Conservation (phyloP, 2,329 filamentous ascomycete species). For the Tetracladium maxilliforme region DNA sequence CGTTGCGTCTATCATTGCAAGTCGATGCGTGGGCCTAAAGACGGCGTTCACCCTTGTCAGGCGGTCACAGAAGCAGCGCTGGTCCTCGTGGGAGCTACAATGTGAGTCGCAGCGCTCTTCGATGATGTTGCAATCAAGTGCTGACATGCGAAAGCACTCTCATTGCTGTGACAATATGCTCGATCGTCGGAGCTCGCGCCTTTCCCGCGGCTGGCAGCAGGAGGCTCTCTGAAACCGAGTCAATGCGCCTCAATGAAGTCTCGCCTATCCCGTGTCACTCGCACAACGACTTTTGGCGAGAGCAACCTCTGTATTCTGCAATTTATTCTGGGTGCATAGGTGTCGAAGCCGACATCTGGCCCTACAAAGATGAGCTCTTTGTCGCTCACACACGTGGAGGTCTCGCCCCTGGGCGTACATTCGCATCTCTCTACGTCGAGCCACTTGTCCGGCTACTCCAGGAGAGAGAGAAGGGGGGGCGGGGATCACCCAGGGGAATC, state of each 20-base stretch:
- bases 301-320: conserved; percentile 47
- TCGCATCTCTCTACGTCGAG: conserved; percentile 47
- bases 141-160: conserved; percentile 4
- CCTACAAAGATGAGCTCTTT: conserved; percentile 38
- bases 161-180: conserved; percentile 5
- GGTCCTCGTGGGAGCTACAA: too few species aligned
- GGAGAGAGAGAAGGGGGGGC: too few species aligned
- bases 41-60: too few species aligned
- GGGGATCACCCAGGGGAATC: conserved; percentile 40
- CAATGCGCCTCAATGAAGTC: too few species aligned
- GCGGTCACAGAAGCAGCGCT: too few species aligned
- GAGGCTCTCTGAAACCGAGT: too few species aligned
- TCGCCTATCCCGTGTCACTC: conserved; percentile 45
- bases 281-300: conserved; percentile 59
- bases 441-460: conserved; percentile 45
- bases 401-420: conserved; percentile 38
- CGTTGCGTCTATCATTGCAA: too few species aligned
- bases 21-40: too few species aligned
- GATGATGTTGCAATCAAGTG: too few species aligned
- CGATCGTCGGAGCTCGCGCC: conserved; percentile 9
- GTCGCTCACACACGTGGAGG: conserved; percentile 47
- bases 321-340: conserved; percentile 42
- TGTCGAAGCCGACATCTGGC: conserved; percentile 58
- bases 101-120: too few species aligned
- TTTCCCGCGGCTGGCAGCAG: conserved; percentile 20